Conservation (phyloP, 169 alveolate species). For the Cytauxzoon felis region DNA sequence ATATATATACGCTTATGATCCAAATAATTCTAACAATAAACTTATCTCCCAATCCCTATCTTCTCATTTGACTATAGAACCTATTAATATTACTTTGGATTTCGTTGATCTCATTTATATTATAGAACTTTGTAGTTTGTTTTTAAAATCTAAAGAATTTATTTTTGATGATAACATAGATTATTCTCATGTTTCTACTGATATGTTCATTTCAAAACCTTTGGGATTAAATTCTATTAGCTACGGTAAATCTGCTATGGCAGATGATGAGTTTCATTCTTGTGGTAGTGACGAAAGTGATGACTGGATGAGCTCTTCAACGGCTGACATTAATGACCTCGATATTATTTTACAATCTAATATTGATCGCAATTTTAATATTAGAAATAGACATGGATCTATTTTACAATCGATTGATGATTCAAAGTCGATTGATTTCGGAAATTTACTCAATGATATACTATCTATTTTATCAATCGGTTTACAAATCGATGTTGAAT, state of each 20-base stretch:
- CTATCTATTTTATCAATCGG: slow-evolving; percentile 33
- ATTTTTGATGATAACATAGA: no score
- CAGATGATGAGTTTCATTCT: slow-evolving; percentile 19
- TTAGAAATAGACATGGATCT: no score
- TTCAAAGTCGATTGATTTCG: not conserved
- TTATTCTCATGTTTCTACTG: slow-evolving; percentile 1
- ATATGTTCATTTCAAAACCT: not conserved
- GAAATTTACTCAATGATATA: slow-evolving; percentile 7
- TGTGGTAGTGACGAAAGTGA: slow-evolving; percentile 6
- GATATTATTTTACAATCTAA: no score
- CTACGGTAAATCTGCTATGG: not conserved
- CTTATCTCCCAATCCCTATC: slow-evolving; percentile 45
- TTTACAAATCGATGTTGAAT: slow-evolving; percentile 16
- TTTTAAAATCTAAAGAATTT: not conserved
- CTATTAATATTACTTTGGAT: slow-evolving; percentile 21
- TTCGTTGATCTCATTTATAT: slow-evolving; percentile 48
- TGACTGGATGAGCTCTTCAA: slow-evolving; percentile 40
- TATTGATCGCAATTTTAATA: no score
- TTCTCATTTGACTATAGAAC: slow-evolving; percentile 17
- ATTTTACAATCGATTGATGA: no score
- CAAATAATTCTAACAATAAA: not conserved
- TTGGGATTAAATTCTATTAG: not conserved
- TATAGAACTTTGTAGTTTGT: slow-evolving; percentile 7
- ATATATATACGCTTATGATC: slow-evolving; percentile 2
- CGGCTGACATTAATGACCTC: no score